These are phyloP conservation scores for Dalechampia spathulata DNA, from an alignment of 441 rosid genomes.

Conservation along the genomic window DNA sequence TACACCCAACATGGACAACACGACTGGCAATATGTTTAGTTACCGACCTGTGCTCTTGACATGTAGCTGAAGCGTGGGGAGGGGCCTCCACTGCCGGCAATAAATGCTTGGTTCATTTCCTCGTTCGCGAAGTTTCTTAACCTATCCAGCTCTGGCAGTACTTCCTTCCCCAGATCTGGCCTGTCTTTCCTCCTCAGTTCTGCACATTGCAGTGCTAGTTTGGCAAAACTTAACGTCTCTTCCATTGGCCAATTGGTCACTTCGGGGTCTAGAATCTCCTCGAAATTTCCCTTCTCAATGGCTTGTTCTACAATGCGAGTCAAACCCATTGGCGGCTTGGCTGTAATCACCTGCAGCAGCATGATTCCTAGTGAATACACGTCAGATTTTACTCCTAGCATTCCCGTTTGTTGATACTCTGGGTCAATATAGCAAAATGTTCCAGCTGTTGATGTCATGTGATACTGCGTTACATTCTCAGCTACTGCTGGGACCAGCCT, in stretches of 20 bases:
- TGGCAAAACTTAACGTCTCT: slow-evolving; percentile 27
- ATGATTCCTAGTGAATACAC: slow-evolving; percentile 40
- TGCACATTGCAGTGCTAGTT: slow-evolving; percentile 33
- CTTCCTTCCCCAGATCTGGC: slow-evolving; percentile 25
- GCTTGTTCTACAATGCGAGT: slow-evolving; percentile 29
- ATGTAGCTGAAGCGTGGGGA: slow-evolving; percentile 15
- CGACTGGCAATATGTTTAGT: neutral
- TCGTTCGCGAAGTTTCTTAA: slow-evolving; percentile 21
- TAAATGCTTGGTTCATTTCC: too few relatives aligned
- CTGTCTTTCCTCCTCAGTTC: slow-evolving; percentile 31
- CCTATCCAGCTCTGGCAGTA: slow-evolving; percentile 19
- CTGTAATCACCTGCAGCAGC: slow-evolving; percentile 38
- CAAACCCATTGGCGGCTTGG: slow-evolving; percentile 44
- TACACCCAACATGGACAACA: too few relatives aligned
- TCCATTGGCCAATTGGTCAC: slow-evolving; percentile 39
- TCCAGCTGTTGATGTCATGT: slow-evolving; percentile 43
- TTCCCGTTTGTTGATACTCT: slow-evolving; percentile 37
- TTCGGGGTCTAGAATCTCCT: slow-evolving; percentile 29
- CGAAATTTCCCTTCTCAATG: slow-evolving; percentile 25
- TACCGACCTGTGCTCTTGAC: slow-evolving; percentile 33
- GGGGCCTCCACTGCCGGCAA: slow-evolving; percentile 7
- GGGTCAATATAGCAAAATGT: slow-evolving; percentile 50
- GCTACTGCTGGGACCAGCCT: slow-evolving; percentile 40
- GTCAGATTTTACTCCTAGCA: slow-evolving; percentile 45
- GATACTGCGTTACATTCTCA: slow-evolving; percentile 36